Evolutionary conservation across 2,329 filamentous ascomycete genomes (phyloP).

Genomic region (Celoporthe dispersa): DNA sequence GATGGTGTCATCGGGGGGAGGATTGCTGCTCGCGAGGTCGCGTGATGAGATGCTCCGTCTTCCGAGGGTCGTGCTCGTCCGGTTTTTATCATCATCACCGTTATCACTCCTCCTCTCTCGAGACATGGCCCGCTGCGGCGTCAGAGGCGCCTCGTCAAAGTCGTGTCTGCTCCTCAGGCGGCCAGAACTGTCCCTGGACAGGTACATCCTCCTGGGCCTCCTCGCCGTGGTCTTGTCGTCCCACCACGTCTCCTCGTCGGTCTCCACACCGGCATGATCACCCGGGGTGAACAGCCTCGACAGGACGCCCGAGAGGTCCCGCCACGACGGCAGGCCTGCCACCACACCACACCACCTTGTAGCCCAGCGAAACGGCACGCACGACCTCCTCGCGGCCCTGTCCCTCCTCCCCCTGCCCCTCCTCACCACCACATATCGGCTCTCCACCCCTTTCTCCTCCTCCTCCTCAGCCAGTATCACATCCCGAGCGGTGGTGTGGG

Average conservation of each 20-base stretch:
- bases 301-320: background rate
- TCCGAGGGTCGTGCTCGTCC: background rate
- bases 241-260: slow-evolving; percentile 20
- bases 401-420: background rate
- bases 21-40: background rate
- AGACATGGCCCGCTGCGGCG: background rate
- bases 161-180: background rate
- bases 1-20: background rate
- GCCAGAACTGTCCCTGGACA: background rate
- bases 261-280: background rate
- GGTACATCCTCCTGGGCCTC: background rate
- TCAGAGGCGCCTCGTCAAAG: background rate
- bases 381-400: slow-evolving; percentile 1
- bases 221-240: slow-evolving; percentile 5
- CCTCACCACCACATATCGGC: background rate
- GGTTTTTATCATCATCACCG: no score
- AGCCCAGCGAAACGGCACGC: slow-evolving; percentile 15
- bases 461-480: background rate
- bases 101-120: background rate
- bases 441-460: background rate
- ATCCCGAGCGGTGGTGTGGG: background rate
- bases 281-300: slow-evolving; percentile 2
- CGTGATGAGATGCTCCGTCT: background rate
- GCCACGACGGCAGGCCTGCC: slow-evolving; percentile 8
- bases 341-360: background rate